Conservation (phyloP, 441 rosid species). For the Jatropha podagrica region DNA sequence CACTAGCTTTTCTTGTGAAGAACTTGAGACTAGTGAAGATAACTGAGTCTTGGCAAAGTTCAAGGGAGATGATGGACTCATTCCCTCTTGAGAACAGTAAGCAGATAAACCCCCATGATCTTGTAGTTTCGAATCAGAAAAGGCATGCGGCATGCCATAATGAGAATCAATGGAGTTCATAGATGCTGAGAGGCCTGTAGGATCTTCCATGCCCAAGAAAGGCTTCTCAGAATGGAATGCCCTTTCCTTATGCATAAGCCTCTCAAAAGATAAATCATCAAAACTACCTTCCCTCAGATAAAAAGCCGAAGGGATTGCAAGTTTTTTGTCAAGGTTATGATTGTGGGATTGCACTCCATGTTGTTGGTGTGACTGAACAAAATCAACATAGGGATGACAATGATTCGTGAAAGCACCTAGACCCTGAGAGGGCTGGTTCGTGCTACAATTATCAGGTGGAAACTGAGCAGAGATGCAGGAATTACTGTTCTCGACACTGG, state of each 20-base stretch:
- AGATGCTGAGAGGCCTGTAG: slow-evolving; percentile 44
- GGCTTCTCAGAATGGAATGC: slow-evolving; percentile 41
- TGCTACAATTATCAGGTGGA: slow-evolving; percentile 34
- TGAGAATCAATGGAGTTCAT: slow-evolving; percentile 44
- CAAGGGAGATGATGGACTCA: slow-evolving; percentile 51
- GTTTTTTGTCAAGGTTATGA: slow-evolving; percentile 27
- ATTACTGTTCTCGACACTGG: slow-evolving; percentile 49
- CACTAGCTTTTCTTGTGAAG: slow-evolving; percentile 36
- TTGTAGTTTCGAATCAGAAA: slow-evolving; percentile 67
- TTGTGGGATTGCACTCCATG: slow-evolving; percentile 30
- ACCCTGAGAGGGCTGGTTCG: slow-evolving; percentile 25
- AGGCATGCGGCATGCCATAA: slow-evolving; percentile 54
- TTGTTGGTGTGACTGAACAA: slow-evolving; percentile 29
- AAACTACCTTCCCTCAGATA: slow-evolving; percentile 27
- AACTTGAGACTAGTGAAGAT: slow-evolving; percentile 32
- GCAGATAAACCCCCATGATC: slow-evolving; percentile 46
- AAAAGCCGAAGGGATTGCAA: slow-evolving; percentile 21
- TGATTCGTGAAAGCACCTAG: slow-evolving; percentile 28
- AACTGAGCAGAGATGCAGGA: slow-evolving; percentile 44
- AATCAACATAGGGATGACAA: slow-evolving; percentile 34
- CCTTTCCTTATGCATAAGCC: slow-evolving; percentile 35
- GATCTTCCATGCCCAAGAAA: slow-evolving; percentile 35
- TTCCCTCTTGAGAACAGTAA: slow-evolving; percentile 56
- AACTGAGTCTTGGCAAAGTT: slow-evolving; percentile 39
- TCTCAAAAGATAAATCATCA: slow-evolving; percentile 35